Conservation (phyloP, 371 early-diverging fungal genomes). For the Batkoa obscura region DNA sequence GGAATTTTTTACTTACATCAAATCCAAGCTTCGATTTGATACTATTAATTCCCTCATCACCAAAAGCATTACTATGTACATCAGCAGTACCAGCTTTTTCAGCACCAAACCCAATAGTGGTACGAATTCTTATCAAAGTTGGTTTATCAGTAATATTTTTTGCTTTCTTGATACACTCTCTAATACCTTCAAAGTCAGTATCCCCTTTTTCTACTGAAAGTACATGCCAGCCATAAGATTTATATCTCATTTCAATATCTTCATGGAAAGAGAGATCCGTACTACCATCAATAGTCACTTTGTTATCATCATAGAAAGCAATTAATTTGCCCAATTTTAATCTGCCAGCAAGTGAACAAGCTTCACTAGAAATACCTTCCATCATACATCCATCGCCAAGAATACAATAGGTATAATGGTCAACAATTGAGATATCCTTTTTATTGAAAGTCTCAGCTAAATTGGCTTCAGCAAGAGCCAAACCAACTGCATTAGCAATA, state of each 20-base stretch:
- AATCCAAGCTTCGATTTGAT: slow-evolving; percentile 77
- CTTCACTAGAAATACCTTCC: slow-evolving; percentile 95
- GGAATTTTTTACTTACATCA: slow-evolving; percentile 47
- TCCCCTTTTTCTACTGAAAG: slow-evolving; percentile 68
- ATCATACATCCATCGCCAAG: slow-evolving; percentile 98
- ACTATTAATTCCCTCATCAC: slow-evolving; percentile 69
- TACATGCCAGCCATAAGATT: slow-evolving; percentile 89
- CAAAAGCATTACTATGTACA: slow-evolving; percentile 80
- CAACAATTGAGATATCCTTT: slow-evolving; percentile 58
- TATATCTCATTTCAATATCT: slow-evolving; percentile 74
- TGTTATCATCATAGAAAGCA: slow-evolving; percentile 93
- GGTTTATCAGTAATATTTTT: slow-evolving; percentile 71
- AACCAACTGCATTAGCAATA: slow-evolving; percentile 88
- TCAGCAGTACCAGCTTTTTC: slow-evolving; percentile 72
- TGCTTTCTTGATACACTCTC: slow-evolving; percentile 54
- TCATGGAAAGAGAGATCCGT: slow-evolving; percentile 85
- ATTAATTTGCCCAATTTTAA: slow-evolving; percentile 88
- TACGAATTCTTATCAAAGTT: slow-evolving; percentile 64
- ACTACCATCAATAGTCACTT: slow-evolving; percentile 88
- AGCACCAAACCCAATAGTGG: slow-evolving; percentile 76
- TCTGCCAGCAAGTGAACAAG: slow-evolving; percentile 91
- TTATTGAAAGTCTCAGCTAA: slow-evolving; percentile 78
- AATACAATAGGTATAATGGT: slow-evolving; percentile 73
- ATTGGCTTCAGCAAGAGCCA: slow-evolving; percentile 81
- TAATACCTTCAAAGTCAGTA: slow-evolving; percentile 45